Base-by-base conservation (phyloP, 2,329 filamentous ascomycete genomes). In the Claviceps lovelessii region DNA sequence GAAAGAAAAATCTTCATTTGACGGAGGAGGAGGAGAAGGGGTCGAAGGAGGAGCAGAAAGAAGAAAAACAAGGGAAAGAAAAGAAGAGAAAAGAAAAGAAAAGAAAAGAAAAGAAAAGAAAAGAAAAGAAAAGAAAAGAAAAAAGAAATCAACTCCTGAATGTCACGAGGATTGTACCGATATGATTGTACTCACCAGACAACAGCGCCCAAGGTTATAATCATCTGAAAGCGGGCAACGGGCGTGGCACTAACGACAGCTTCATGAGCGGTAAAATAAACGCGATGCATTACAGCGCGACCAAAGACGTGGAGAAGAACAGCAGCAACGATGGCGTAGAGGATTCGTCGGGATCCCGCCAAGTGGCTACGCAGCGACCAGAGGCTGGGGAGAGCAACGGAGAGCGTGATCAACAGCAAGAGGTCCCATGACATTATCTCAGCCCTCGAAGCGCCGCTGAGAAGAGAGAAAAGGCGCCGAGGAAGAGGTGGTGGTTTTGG, bases 181-280 rank as follows among this genome's bases (percentile, higher is more conserved):
- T 19, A n/a, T 51, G 41, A 49, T 15, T 37, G 28, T 49, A 70
- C 76, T 60, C 69, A 81, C 78, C 78, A 81, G 53, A 76, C 63
- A 49, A 78, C 69, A 54, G 78, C 78, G 55, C 73, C 70, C 48
- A 77, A 72, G 48, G 74, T 78, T 56, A 81, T 64, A 51, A 78
- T 65, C 77, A 81, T 80, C 59, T 73, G 79, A 56, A 75, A 72
- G 68, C 80, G 73, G 56, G 73, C 69, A 41, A 73, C 58, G 31
- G 77, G 62, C 58, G 78, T 64, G 31, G 71, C 68, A 65, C 77
- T 73, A 57, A 78, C 69, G 59, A 73, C 64, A 57, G 63, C 61
- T 60, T 65, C 61, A 58, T 67, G 58, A 54, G 62, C 60, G 51
- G 59, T 58, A 17, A 61, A 58, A 55, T 62, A 65, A 54, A 65